Evolutionary conservation across 768 basidiomycete species (phyloP).

Genomic region (Boletus barrowsii): DNA sequence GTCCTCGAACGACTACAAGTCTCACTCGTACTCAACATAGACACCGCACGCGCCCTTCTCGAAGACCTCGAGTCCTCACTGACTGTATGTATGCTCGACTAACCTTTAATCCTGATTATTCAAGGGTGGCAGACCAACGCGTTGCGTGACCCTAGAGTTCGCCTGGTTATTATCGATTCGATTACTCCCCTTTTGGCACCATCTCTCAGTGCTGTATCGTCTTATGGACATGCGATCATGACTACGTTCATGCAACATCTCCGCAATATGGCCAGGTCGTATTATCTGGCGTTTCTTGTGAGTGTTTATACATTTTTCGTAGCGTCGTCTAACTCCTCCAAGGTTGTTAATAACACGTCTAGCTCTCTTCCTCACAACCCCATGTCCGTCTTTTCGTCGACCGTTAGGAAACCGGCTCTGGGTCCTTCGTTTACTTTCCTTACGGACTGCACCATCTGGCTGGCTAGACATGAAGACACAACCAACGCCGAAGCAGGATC

Average conservation of each 20-base stretch:
- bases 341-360: slow-evolving; percentile 66
- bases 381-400: slow-evolving; percentile 33
- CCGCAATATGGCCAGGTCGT: slow-evolving; percentile 44
- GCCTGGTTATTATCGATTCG: slow-evolving; percentile 61
- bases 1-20: slow-evolving; percentile 58
- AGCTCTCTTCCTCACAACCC: slow-evolving; percentile 31
- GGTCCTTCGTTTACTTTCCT: slow-evolving; percentile 74
- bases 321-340: neutral
- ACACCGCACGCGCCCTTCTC: slow-evolving; percentile 49
- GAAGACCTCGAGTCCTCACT: slow-evolving; percentile 38
- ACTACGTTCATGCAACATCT: slow-evolving; percentile 66
- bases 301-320: slow-evolving; percentile 21
- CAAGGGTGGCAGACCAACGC: slow-evolving; percentile 10
- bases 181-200: slow-evolving; percentile 65
- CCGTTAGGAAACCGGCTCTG: slow-evolving; percentile 62
- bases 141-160: slow-evolving; percentile 21
- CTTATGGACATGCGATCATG: slow-evolving; percentile 77
- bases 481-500: slow-evolving; percentile 15
- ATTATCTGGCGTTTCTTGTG: slow-evolving; percentile 53
- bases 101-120: neutral
- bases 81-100: slow-evolving; percentile 20
- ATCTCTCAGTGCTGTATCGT: slow-evolving; percentile 58
- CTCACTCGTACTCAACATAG: slow-evolving; percentile 56
- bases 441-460: slow-evolving; percentile 74
- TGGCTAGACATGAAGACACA: slow-evolving; percentile 33